Percentiles rank a stretch among this genome's conserved stretches.
Conservation (phyloP, 352 stramenopile genomes). For the Globisporangium paroecandrum region DNA sequence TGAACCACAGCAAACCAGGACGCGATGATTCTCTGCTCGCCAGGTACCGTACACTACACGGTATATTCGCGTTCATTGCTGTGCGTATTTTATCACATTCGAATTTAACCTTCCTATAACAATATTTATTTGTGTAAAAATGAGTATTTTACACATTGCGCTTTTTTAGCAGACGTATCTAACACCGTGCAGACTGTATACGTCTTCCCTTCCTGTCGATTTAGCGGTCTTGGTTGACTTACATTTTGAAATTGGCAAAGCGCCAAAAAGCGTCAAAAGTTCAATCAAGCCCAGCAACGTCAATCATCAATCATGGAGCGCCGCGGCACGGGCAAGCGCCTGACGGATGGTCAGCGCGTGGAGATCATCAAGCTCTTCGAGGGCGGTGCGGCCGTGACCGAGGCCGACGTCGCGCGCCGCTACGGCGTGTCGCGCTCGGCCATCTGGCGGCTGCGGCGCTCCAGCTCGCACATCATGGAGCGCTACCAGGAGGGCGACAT, state of each 20-base stretch:
- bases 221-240: constrained; percentile 4
- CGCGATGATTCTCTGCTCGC: neutral
- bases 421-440: constrained; percentile 47
- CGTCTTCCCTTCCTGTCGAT: neutral
- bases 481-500: constrained; percentile 40
- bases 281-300: neutral
- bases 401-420: constrained; percentile 38
- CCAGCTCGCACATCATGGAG: constrained; percentile 37
- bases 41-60: too few species aligned
- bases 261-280: neutral
- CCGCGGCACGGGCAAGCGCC: constrained; percentile 38
- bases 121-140: too few species aligned
- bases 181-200: too few species aligned
- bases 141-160: too few species aligned
- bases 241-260: neutral
- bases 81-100: neutral
- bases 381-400: constrained; percentile 31
- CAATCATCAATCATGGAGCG: constrained; percentile 24
- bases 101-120: too few species aligned
- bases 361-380: constrained; percentile 55
- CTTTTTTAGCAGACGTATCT: too few species aligned
- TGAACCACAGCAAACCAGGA: neutral
- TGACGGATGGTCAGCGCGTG: constrained; percentile 46
- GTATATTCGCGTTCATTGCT: too few species aligned
- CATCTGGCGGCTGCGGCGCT: constrained; percentile 38